phyloP scores from a whole-genome alignment of 2,329 filamentous ascomycete species.

The Fusarium sp. region DNA sequence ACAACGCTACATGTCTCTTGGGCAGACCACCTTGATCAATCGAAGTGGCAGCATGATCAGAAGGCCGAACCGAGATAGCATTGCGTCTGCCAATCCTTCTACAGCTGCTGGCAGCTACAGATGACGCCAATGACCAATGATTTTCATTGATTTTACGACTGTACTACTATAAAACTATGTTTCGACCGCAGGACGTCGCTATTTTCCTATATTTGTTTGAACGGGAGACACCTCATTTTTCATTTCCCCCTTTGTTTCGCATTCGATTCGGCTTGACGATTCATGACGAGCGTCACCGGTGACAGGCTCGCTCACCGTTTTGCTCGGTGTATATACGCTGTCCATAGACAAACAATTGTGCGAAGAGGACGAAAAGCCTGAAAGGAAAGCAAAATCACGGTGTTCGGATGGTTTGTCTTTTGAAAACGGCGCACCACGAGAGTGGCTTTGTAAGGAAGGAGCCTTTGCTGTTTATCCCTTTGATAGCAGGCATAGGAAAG shows the following conservation, averaged over 20 bases:
- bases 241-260: slow-evolving; percentile 27
- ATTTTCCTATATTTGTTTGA: slow-evolving; percentile 51
- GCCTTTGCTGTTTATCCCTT: slow-evolving; percentile 23
- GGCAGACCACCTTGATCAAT: slow-evolving; percentile 59
- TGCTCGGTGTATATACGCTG: slow-evolving; percentile 40
- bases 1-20: slow-evolving; percentile 61
- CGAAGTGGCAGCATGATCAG: slow-evolving; percentile 64
- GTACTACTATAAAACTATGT: slow-evolving; percentile 45
- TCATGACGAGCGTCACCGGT: slow-evolving; percentile 39
- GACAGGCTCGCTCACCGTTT: slow-evolving; percentile 27
- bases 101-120: slow-evolving; percentile 61
- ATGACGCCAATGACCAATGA: slow-evolving; percentile 56
- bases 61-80: slow-evolving; percentile 60
- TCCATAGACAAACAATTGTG: slow-evolving; percentile 24
- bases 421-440: slow-evolving; percentile 30
- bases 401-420: slow-evolving; percentile 37
- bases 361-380: slow-evolving; percentile 22
- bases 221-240: slow-evolving; percentile 32
- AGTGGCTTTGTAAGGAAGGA: slow-evolving; percentile 14
- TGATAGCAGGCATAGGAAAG: slow-evolving; percentile 17
- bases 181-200: slow-evolving; percentile 52
- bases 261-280: slow-evolving; percentile 44
- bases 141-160: slow-evolving; percentile 48
- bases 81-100: slow-evolving; percentile 54
- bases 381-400: slow-evolving; percentile 24